phyloP scores from a whole-genome alignment of 2,329 filamentous ascomycete genomes.

The Diplodia corticola region DNA sequence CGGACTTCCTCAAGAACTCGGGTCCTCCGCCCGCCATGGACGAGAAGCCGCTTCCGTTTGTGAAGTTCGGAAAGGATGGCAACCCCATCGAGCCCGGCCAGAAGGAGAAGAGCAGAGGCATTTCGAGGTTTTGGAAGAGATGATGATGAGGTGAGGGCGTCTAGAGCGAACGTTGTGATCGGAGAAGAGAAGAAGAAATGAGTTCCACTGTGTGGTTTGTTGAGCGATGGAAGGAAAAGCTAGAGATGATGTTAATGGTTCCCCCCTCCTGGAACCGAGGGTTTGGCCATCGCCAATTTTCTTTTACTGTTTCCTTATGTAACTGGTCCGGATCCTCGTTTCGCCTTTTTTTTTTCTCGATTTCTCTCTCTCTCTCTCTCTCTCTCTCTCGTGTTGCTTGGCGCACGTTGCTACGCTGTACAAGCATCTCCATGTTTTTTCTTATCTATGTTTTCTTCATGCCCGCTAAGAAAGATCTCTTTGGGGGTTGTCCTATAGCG shows the following conservation, averaged over 20 bases:
- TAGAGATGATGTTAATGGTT: background rate
- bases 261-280: no score
- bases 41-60: constrained; percentile 17
- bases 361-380: no score
- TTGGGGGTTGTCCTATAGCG: background rate
- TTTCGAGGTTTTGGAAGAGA: constrained; percentile 18
- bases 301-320: background rate
- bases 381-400: no score
- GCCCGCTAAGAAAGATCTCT: background rate
- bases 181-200: background rate
- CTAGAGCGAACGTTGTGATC: no score
- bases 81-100: background rate
- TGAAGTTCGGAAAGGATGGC: constrained; percentile 21
- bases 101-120: background rate
- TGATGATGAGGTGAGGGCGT: background rate
- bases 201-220: no score
- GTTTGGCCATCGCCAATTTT: background rate
- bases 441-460: background rate
- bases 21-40: constrained; percentile 36
- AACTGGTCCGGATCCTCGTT: background rate
- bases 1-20: constrained; percentile 46
- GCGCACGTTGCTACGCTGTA: background rate
- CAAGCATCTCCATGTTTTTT: background rate
- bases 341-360: background rate
- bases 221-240: background rate